A percentile compares a stretch with the other conserved stretches of the same genome.
Evolutionary conservation across 805 yeast genomes (phyloP).

Genomic region (Candida schatavii): DNA sequence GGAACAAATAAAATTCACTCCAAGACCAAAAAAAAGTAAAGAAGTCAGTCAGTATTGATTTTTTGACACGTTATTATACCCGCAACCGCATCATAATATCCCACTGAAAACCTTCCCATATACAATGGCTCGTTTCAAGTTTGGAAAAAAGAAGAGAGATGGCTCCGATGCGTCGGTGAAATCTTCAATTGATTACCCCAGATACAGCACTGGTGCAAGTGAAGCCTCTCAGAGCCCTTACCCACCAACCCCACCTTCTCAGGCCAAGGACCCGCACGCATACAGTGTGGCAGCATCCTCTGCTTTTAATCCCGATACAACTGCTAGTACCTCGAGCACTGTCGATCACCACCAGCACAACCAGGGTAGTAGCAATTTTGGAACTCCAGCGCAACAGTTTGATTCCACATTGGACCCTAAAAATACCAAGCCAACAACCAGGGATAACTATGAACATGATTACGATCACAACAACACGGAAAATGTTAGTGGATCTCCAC

Average conservation of each 20-base stretch:
- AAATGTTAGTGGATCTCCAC: neutral
- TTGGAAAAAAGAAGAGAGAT: conserved; percentile 47
- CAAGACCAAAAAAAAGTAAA: too few species aligned
- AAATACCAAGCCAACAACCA: conserved; percentile 4
- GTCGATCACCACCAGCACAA: conserved; percentile 13
- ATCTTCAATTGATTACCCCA: conserved; percentile 18
- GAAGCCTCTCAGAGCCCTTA: conserved; percentile 1
- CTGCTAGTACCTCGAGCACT: conserved; percentile 2
- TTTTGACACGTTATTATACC: too few species aligned
- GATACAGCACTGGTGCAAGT: conserved; percentile 17
- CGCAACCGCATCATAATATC: too few species aligned
- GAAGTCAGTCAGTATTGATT: too few species aligned
- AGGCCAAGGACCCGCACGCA: conserved; percentile 4
- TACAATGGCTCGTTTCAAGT: conserved; percentile 63
- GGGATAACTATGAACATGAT: conserved; percentile 9
- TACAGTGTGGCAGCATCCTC: conserved; percentile 5
- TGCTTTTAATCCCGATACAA: neutral
- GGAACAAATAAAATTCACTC: too few species aligned
- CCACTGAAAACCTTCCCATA: too few species aligned
- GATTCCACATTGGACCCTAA: conserved; percentile 1
- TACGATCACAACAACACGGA: conserved; percentile 1
- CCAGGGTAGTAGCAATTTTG: neutral
- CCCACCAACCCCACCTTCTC: conserved; percentile 1
- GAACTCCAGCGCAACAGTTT: conserved; percentile 1
- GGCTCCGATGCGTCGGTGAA: conserved; percentile 16